Conservation (phyloP, 768 basidiomycete genomes). For the Calocybe indica region DNA sequence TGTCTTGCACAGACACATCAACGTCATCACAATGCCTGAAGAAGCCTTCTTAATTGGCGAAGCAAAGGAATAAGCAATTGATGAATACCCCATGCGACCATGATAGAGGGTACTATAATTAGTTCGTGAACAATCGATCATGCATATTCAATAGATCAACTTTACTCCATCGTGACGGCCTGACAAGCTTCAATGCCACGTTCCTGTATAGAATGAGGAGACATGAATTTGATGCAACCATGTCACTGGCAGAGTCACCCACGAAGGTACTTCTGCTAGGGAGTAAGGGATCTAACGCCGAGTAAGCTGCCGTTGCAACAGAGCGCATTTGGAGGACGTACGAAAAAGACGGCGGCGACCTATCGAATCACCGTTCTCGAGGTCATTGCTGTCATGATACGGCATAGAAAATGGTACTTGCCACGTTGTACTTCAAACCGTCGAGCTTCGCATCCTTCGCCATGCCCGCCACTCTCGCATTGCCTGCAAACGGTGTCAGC, state of each 20-base stretch:
- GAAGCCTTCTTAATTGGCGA: neutral
- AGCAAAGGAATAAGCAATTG: neutral
- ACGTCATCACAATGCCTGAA: slow-evolving; percentile 20
- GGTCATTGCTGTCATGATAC: neutral
- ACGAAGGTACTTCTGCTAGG: slow-evolving; percentile 28
- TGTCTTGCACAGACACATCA: slow-evolving; percentile 26
- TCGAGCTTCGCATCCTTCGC: slow-evolving; percentile 18
- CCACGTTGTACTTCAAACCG: slow-evolving; percentile 30
- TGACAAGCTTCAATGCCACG: slow-evolving; percentile 22
- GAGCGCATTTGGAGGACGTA: slow-evolving; percentile 6
- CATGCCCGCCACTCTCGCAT: slow-evolving; percentile 29
- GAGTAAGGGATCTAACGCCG: slow-evolving; percentile 22
- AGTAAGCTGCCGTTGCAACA: neutral
- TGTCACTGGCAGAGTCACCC: neutral
- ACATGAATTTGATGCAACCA: neutral
- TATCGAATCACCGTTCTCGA: slow-evolving; percentile 2
- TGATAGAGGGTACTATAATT: slow-evolving; percentile 20
- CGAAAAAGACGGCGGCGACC: slow-evolving; percentile 29
- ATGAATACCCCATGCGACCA: slow-evolving; percentile 22
- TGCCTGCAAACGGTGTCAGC: slow-evolving; percentile 10
- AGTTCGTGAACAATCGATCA: neutral
- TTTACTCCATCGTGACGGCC: slow-evolving; percentile 25
- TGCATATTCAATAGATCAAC: neutral
- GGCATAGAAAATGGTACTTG: slow-evolving; percentile 9
- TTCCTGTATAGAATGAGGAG: slow-evolving; percentile 12